Conservation (phyloP, 176 grass and related monocot species). For the Tillandsia fasciculata region DNA sequence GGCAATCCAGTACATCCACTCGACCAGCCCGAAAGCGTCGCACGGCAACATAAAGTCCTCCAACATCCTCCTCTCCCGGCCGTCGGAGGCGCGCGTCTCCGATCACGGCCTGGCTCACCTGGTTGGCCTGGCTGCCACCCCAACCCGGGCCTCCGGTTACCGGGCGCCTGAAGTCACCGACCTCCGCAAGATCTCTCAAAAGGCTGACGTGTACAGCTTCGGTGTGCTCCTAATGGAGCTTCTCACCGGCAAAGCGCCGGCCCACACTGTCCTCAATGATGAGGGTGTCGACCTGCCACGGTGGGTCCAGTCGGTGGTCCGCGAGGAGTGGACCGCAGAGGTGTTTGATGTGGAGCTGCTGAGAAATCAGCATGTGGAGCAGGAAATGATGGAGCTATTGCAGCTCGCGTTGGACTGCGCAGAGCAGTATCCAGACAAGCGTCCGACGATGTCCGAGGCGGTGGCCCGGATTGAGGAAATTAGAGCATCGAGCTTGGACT, state of each 20-base stretch:
- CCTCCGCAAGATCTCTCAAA: constrained; percentile 27
- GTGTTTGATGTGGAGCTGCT: constrained; percentile 61
- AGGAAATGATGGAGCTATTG: constrained; percentile 56
- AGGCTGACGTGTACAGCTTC: constrained; percentile 72
- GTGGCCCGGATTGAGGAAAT: constrained; percentile 40
- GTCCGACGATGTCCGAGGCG: constrained; percentile 41
- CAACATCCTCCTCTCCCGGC: constrained; percentile 38
- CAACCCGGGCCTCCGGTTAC: constrained; percentile 38
- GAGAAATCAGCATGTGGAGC: constrained; percentile 28
- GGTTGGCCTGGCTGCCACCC: constrained; percentile 12
- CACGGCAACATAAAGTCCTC: constrained; percentile 77
- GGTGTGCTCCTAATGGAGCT: constrained; percentile 68
- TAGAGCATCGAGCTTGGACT: not conserved
- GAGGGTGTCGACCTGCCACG: constrained; percentile 49
- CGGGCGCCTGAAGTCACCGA: constrained; percentile 49
- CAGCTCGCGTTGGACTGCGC: constrained; percentile 48
- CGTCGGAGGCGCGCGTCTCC: constrained; percentile 30
- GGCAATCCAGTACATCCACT: constrained; percentile 71
- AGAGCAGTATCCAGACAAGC: constrained; percentile 21
- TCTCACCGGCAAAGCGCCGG: constrained; percentile 48
- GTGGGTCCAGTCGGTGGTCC: constrained; percentile 62
- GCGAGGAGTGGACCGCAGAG: constrained; percentile 55
- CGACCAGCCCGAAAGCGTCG: constrained; percentile 13
- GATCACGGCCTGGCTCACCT: constrained; percentile 48
- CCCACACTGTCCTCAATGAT: constrained; percentile 27